Conservation (phyloP, 129 eudicot species). For the Smallanthus sonchifolius region DNA sequence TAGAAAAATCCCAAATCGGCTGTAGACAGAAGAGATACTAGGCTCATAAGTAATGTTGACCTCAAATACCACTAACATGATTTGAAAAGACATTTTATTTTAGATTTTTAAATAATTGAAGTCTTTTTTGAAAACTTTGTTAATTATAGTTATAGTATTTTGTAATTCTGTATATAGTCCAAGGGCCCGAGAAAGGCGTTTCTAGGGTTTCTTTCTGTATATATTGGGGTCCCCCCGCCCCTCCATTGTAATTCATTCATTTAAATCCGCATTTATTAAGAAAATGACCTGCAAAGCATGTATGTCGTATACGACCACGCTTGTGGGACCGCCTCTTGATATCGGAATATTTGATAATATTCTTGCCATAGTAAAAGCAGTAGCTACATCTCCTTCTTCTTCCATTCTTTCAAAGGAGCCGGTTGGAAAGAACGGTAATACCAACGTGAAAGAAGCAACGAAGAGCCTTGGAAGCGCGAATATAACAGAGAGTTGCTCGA, state of each 20-base stretch:
- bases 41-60: too few species aligned
- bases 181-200: too few species aligned
- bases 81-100: too few species aligned
- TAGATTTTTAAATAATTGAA: too few species aligned
- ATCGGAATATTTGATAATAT: conserved; percentile 78
- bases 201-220: too few species aligned
- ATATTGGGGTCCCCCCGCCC: too few species aligned
- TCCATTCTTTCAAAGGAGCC: conserved; percentile 92
- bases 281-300: conserved; percentile 89
- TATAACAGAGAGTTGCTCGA: conserved; percentile 88
- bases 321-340: conserved; percentile 97
- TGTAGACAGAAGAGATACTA: too few species aligned
- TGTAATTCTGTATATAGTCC: too few species aligned
- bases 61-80: too few species aligned
- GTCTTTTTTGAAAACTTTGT: too few species aligned
- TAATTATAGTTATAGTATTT: too few species aligned
- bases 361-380: conserved; percentile 93
- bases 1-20: neutral
- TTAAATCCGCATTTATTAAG: too few species aligned
- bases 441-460: conserved; percentile 81
- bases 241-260: neutral
- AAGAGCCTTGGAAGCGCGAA: conserved; percentile 84
- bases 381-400: conserved; percentile 97
- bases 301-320: conserved; percentile 83
- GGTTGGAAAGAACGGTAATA: conserved; percentile 86